Evolutionary conservation across 768 basidiomycete genomes (phyloP), one percentile per base, ranked within the genome.

Genomic region (Rhodotorula babjevae): DNA sequence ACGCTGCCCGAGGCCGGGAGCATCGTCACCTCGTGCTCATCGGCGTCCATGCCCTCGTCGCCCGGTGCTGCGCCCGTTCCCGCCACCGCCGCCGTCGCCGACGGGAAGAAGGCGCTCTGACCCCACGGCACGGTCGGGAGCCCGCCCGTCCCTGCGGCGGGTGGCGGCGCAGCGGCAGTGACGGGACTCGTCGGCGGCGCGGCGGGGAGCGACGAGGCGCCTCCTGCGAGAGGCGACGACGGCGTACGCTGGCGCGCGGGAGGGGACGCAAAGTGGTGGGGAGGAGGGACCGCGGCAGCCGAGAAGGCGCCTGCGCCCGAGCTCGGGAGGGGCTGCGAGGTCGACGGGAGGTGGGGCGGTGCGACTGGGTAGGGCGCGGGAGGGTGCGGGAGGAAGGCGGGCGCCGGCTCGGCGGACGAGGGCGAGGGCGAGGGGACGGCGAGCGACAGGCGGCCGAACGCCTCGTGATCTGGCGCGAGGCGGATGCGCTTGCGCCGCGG

Each of bases 161-260:
- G 65, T 33, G 14, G 1, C 2, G 29, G 29, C 4, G 27, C 19
- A 14, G 65, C 12, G 14, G 61, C 31, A 42, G 57, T 33, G 31
- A 68, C 71, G 23, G 71, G 71, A 16, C 66, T 68, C 14, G 71
- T 72, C 0, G 71, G 71, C 11, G 71, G 71, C 16, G 67, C 71
- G 42, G 61, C 42, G 11, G 71, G 71, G 58, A 59, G 8, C n/a
- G 62, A 40, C 44, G 58, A 0, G 40, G 67, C 15, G n/a, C 40
- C 14, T 8, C n/a, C 14, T 21, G 66, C 25, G 44, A 23, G 42
- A 10, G 56, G 19, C 9, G 66, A 36, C 11, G 52, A 49, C 29
- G 62, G 59, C 8, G 29, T 29, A 29, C 18, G 67, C 56, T 49
- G 7, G 56, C 8, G n/a, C 31, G 49, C 3, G 33, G 31, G 21